Evolutionary conservation across 2,329 filamentous ascomycete genomes (phyloP).

Genomic region (Penicillium glabrum): DNA sequence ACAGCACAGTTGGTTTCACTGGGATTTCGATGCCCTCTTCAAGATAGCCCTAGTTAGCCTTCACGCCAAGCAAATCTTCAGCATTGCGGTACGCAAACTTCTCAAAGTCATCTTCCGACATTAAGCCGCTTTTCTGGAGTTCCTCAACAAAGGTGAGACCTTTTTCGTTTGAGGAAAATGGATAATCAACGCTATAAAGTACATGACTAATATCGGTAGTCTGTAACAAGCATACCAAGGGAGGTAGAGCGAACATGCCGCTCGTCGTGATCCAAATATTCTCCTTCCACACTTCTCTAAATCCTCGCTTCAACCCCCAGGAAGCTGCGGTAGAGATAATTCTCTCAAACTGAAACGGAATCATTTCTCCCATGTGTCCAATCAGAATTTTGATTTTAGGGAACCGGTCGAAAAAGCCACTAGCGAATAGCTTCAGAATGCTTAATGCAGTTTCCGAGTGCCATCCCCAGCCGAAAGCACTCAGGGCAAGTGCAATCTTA

Average conservation of each 20-base stretch:
- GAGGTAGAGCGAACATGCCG: neutral
- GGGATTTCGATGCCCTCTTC: no score
- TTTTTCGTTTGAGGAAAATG: constrained; percentile 1
- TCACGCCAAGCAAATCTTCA: neutral
- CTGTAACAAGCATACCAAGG: neutral
- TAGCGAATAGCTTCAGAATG: constrained; percentile 48
- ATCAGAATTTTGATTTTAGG: constrained; percentile 51
- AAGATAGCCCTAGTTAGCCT: neutral
- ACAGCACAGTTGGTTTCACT: no score
- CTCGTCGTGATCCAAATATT: constrained; percentile 4
- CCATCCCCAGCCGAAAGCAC: constrained; percentile 36
- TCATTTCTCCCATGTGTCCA: constrained; percentile 3
- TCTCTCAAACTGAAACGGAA: constrained; percentile 1
- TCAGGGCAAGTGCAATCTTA: constrained; percentile 15
- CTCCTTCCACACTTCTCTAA: neutral
- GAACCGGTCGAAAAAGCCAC: constrained; percentile 56
- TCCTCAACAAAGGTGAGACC: neutral
- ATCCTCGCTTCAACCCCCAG: neutral
- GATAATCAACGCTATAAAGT: constrained; percentile 3
- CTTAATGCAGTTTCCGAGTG: constrained; percentile 39
- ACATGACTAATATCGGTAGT: neutral
- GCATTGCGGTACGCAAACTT: constrained; percentile 3
- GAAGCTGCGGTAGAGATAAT: neutral
- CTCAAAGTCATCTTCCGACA: neutral
- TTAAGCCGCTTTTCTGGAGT: neutral